A percentile compares a stretch with the other conserved stretches of the same genome.
Conservation (phyloP, 331 rosid species). For the Cydonia oblonga region DNA sequence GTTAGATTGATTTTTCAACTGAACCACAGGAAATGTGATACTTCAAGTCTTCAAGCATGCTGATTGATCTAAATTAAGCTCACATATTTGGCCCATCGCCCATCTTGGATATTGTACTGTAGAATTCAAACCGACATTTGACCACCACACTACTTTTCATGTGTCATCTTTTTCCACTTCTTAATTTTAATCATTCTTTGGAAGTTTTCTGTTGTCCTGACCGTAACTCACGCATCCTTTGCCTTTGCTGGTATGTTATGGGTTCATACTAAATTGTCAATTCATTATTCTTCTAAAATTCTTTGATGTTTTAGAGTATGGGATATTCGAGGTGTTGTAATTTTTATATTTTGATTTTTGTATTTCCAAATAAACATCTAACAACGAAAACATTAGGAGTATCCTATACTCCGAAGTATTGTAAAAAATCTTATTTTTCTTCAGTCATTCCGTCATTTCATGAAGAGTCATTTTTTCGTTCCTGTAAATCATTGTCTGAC, state of each 20-base stretch:
- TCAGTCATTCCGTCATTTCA: neutral
- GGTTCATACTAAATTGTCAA: neutral
- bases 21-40: neutral
- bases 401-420: neutral
- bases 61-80: neutral
- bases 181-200: neutral
- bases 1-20: neutral
- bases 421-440: neutral
- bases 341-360: too few species aligned
- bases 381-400: too few species aligned
- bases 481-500: too few species aligned
- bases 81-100: neutral
- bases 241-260: neutral
- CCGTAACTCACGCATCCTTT: neutral
- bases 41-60: neutral
- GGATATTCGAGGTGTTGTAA: rapidly evolving
- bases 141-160: neutral
- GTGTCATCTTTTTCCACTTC: neutral
- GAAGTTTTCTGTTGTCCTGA: neutral
- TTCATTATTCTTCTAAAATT: neutral
- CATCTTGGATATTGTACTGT: neutral
- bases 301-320: neutral
- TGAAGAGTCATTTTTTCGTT: too few species aligned
- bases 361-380: too few species aligned
- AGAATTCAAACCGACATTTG: neutral